phyloP scores from a whole-genome alignment of 179 eudicot genomes.

The Drosera spatulata region DNA sequence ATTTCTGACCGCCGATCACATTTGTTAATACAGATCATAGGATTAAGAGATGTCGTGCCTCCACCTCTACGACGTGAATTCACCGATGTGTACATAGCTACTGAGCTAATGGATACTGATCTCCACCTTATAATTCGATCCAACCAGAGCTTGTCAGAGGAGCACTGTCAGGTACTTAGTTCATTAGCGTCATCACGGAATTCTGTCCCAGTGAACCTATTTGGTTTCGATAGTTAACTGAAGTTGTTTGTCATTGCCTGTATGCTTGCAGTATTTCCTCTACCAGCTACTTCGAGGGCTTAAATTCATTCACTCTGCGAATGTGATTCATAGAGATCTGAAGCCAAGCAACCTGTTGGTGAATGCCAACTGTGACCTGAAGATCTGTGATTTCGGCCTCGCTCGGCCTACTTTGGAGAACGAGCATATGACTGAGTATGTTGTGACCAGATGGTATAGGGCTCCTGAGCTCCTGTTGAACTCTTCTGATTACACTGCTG shows the following conservation, averaged over 20 bases:
- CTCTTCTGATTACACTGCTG: conserved; percentile 74
- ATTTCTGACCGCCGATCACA: background rate
- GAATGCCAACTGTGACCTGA: conserved; percentile 75
- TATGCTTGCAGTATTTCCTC: conserved; percentile 64
- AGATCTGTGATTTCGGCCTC: conserved; percentile 85
- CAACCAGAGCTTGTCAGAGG: conserved; percentile 72
- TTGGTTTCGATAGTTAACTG: background rate
- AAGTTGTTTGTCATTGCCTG: conserved; percentile 1
- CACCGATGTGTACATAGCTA: conserved; percentile 75
- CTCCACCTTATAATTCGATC: conserved; percentile 91
- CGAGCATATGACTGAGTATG: conserved; percentile 60
- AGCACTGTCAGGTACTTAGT: conserved; percentile 68
- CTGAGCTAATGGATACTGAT: conserved; percentile 95
- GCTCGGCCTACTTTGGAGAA: conserved; percentile 68
- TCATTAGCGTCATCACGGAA: background rate
- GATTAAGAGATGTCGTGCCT: conserved; percentile 68
- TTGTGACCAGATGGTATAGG: conserved; percentile 44
- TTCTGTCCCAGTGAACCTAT: background rate
- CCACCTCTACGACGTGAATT: conserved; percentile 74
- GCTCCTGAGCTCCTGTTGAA: conserved; percentile 85
- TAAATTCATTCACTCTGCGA: conserved; percentile 83
- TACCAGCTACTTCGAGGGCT: conserved; percentile 86
- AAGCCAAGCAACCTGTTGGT: conserved; percentile 74
- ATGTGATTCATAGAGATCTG: conserved; percentile 76
- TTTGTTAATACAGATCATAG: conserved; percentile 42